Conservation (phyloP, 768 basidiomycete genomes). For the Coprinopsis cinerea region DNA sequence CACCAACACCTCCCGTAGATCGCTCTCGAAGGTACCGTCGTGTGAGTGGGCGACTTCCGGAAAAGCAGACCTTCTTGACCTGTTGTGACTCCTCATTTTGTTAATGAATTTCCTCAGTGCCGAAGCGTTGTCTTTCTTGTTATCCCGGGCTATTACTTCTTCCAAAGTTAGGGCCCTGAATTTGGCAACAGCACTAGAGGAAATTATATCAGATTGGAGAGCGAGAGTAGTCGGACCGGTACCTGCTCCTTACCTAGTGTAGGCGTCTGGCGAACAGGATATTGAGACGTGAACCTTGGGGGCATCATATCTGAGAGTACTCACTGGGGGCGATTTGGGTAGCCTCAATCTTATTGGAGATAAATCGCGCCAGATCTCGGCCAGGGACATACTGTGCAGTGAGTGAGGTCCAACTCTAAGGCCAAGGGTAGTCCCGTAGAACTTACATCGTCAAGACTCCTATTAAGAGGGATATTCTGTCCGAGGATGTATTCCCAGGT, state of each 20-base stretch:
- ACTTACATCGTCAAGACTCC: neutral
- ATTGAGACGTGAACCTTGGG: neutral
- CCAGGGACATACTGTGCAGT: neutral
- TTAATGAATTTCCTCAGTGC: neutral
- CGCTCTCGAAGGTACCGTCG: neutral
- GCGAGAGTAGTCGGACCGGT: neutral
- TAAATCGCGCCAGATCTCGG: neutral
- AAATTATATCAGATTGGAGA: neutral
- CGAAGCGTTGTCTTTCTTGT: neutral
- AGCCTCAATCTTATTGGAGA: neutral
- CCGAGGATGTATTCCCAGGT: neutral
- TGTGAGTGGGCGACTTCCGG: too few species aligned
- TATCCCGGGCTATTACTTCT: neutral
- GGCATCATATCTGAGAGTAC: neutral
- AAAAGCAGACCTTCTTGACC: neutral
- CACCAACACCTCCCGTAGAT: neutral
- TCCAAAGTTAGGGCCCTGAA: neutral
- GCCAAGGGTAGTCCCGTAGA: neutral
- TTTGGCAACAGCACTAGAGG: neutral
- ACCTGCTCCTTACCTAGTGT: neutral
- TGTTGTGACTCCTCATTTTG: neutral
- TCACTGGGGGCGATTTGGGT: neutral
- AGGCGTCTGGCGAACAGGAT: neutral
- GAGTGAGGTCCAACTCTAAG: neutral
- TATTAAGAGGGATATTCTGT: neutral